phyloP scores from a whole-genome alignment of 106 monocot species.

The Allium cepa region DNA sequence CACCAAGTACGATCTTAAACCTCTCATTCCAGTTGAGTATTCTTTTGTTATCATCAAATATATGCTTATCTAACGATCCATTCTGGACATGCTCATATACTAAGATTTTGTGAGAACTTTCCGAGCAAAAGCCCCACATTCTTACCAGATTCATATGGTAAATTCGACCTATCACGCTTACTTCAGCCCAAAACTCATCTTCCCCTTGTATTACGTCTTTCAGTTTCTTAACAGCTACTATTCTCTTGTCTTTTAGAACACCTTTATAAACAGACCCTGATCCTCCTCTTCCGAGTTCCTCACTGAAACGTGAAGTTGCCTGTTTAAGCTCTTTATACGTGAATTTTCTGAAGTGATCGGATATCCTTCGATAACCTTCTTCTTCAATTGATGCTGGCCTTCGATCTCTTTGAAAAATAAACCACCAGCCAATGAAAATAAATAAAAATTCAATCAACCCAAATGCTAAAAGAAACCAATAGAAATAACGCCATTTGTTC shows the following conservation, averaged over 20 bases:
- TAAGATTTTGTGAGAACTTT: constrained; percentile 33
- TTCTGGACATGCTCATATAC: constrained; percentile 56
- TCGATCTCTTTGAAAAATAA: constrained; percentile 1
- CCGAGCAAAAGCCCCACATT: constrained; percentile 50
- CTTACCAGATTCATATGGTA: constrained; percentile 71
- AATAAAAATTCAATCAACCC: constrained; percentile 20
- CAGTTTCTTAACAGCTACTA: constrained; percentile 53
- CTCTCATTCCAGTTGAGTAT: constrained; percentile 41
- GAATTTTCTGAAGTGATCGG: constrained; percentile 26
- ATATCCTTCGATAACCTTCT: constrained; percentile 19
- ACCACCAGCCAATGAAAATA: constrained; percentile 29
- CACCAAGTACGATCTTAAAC: constrained; percentile 40
- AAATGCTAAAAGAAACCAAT: constrained; percentile 18
- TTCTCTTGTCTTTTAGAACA: constrained; percentile 32
- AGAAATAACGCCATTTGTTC: constrained; percentile 10
- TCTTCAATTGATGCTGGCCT: not conserved
- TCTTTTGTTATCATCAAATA: constrained; percentile 12
- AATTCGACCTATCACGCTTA: constrained; percentile 42
- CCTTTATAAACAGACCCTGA: constrained; percentile 64
- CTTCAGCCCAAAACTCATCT: constrained; percentile 49
- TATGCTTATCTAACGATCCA: constrained; percentile 40
- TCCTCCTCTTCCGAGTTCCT: constrained; percentile 49
- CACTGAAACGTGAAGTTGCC: constrained; percentile 37
- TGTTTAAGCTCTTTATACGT: constrained; percentile 33
- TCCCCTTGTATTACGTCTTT: constrained; percentile 41